phyloP scores from a whole-genome alignment of 73 alveolate species.

The Paramecium bursaria region DNA sequence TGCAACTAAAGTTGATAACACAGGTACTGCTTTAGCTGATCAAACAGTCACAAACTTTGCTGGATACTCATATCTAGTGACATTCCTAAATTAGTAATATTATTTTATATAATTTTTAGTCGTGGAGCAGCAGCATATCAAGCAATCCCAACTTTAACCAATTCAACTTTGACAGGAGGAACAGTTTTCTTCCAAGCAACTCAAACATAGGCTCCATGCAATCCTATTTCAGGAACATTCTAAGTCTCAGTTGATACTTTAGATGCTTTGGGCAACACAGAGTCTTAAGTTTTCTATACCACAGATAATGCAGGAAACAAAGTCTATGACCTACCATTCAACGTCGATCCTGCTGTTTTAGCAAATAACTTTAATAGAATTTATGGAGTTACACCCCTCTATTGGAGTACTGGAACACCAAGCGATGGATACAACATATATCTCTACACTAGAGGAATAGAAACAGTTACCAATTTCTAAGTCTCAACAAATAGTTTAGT shows the following conservation, averaged over 20 bases:
- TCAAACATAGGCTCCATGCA: conserved; percentile 3
- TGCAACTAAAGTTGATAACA: conserved; percentile 4
- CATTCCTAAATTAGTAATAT: conserved; percentile 39
- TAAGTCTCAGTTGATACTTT: not conserved
- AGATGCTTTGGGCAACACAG: not conserved
- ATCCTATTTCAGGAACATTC: conserved; percentile 47
- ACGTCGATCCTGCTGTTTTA: not conserved
- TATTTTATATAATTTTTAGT: too few relatives aligned
- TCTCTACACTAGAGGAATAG: conserved; percentile 11
- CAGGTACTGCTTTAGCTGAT: conserved; percentile 21
- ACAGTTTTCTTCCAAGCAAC: not conserved
- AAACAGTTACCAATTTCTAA: not conserved
- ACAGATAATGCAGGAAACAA: too few relatives aligned
- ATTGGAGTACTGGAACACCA: conserved; percentile 43
- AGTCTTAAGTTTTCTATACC: not conserved
- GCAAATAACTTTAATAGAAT: not conserved
- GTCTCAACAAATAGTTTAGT: not conserved
- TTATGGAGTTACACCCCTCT: conserved; percentile 9
- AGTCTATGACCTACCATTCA: conserved; percentile 12
- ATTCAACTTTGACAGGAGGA: not conserved
- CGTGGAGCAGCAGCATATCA: conserved; percentile 12
- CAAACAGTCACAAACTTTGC: conserved; percentile 9
- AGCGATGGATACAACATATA: not conserved
- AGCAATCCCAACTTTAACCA: conserved; percentile 4
- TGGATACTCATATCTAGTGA: conserved; percentile 21